Evolutionary conservation across 495 filamentous ascomycete genomes (phyloP), one percentile per base, ranked within the genome.

Genomic region (Amphirosellinia nigrospora): DNA sequence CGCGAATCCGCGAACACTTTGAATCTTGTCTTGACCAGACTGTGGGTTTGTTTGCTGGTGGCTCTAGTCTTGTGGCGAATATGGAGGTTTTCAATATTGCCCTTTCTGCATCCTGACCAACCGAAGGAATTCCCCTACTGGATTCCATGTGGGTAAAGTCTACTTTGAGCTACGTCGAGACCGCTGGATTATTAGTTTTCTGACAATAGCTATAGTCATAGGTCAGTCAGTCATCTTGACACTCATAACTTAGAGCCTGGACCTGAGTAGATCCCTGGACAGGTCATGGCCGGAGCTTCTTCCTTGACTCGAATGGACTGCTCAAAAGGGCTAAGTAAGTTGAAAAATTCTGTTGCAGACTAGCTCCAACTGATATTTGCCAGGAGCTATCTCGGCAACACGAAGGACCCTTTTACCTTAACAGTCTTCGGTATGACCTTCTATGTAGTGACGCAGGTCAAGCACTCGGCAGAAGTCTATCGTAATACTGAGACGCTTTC

Each of bases 101-200:
- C 72, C 28, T 23, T 58, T 28, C 28, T 78, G n/a, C 30, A 71
- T 48, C 65, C 75, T 5, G 48, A 70, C 13, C 50, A 72, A 8
- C 75, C 75, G 1, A 77, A 74, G 38, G 66, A 77, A 61, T 26
- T 72, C 32, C 75, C 75, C 5, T 78, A 78, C 39, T 77, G 75
- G 75, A 73, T 78, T 48, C 75, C 75, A 53, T 26, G 61, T 64
- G 11, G 46, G 63, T 66, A 36, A 53, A 53, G 13, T 11, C 26
- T 66, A 38, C 19, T 19, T 46, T 7, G 19, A 23, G 3, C 63
- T 21, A 30, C 43, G 2, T 34, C 13, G n/a, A 34, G 5, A 66
- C 39, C 9, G 13, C 46, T 8, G 52, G 2, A 4, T 11, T 3
- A 59, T 21, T 21, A 5, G 32, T 38, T 2, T 28, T 21, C 55